phyloP scores from a whole-genome alignment of 1,139 yeast genomes.

The Pichia cactophila region DNA sequence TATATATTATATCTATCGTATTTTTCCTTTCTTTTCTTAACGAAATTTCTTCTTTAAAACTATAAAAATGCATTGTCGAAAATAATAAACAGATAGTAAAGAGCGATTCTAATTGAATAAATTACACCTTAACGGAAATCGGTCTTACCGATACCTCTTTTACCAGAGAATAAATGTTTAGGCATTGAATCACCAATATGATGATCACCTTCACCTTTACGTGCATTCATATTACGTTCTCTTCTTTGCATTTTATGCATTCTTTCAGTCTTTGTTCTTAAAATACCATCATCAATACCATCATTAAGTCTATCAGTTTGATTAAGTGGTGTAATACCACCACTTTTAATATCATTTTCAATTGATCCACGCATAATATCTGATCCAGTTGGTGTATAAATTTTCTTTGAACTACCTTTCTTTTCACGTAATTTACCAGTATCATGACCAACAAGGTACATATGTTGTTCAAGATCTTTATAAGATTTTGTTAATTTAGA shows the following conservation, averaged over 20 bases:
- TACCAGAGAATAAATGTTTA: conserved; percentile 92
- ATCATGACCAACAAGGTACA: conserved; percentile 87
- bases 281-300: conserved; percentile 79
- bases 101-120: background rate
- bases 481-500: conserved; percentile 73
- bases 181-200: conserved; percentile 80
- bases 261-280: conserved; percentile 81
- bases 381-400: conserved; percentile 50
- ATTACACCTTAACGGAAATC: conserved; percentile 48
- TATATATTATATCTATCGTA: no score
- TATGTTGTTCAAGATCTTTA: conserved; percentile 77
- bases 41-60: no score
- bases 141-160: conserved; percentile 88
- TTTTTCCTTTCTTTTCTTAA: no score
- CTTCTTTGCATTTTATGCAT: conserved; percentile 84
- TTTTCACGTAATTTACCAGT: conserved; percentile 49
- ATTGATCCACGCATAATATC: conserved; percentile 50
- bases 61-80: background rate
- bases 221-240: conserved; percentile 85
- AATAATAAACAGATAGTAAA: background rate
- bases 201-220: conserved; percentile 95
- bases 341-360: conserved; percentile 15
- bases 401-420: conserved; percentile 27
- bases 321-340: conserved; percentile 39
- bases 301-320: conserved; percentile 80